Evolutionary conservation across 306 rosid genomes (phyloP), one percentile per base, ranked within the genome.

Genomic region (Cucumis melo): DNA sequence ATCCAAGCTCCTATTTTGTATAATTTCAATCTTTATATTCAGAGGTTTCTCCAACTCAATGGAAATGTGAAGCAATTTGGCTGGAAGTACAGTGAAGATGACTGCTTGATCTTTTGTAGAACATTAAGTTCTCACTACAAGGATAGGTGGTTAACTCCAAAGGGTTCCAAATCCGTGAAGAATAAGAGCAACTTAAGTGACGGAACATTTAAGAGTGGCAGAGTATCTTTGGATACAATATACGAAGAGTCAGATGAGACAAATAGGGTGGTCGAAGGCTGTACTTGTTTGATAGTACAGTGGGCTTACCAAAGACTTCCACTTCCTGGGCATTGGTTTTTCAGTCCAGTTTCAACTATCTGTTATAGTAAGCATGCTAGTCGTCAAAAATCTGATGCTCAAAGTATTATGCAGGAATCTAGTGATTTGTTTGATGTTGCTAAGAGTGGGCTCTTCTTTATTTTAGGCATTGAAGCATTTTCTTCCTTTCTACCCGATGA

Each of bases 251-350:
- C 36, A 10, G 96, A 90, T 82, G 78, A 72, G 80, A 77, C 91
- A 77, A 21, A 83, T 66, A 17, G 27, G 36, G 66, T 62, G 44
- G 60, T 51, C 66, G 84, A 84, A 21, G 83, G 80, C 64, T 53
- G 42, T 82, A 80, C 84, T 55, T 85, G 92, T 58, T 82, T 88
- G 76, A 70, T 32, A n/a, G 72, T 82, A 55, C 94, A 91, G 83
- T 91, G 97, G 97, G 96, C 93, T 78, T 85, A 78, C 86, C 97
- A 94, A 90, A 87, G 91, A 86, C 81, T 91, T 55, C 98, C 97
- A 66, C 88, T 94, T 87, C 98, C 98, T 10, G 39, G 74, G 74
- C 86, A 86, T 81, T 94, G 91, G 91, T 87, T 85, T 83, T 88
- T 91, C 12, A 91, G 98, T 82, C 92, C 98, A 80, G 75, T 91